These are phyloP conservation scores for Tieghemostelium lacteum DNA, from an alignment of 78 protist genomes.

Conservation along the genomic window DNA sequence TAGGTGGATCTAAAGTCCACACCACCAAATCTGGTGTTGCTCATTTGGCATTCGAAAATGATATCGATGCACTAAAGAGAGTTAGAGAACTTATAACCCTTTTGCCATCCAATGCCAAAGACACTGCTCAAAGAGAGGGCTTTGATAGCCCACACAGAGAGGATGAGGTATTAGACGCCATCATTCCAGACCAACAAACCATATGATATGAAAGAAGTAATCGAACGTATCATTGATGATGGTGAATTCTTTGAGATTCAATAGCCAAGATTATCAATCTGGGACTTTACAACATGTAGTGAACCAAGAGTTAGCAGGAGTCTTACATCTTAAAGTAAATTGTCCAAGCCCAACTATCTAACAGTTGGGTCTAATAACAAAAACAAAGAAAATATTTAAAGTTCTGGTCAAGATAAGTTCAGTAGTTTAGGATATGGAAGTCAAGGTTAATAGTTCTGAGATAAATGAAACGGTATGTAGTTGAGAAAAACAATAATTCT, in stretches of 20 bases:
- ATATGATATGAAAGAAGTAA: constrained; percentile 97
- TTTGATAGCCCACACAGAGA: constrained; percentile 84
- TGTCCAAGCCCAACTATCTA: too few species aligned
- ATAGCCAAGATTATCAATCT: too few species aligned
- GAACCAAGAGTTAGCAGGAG: too few species aligned
- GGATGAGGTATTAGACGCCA: constrained; percentile 46
- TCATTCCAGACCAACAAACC: constrained; percentile 89
- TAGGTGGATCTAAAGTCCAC: constrained; percentile 97
- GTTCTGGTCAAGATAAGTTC: too few species aligned
- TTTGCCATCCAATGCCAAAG: constrained; percentile 90
- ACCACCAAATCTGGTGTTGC: constrained; percentile 94
- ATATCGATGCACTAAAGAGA: constrained; percentile 89
- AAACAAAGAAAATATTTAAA: too few species aligned
- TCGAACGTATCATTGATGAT: constrained; percentile 92
- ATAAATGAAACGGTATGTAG: too few species aligned
- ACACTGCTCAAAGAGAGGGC: constrained; percentile 81
- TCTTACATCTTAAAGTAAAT: too few species aligned
- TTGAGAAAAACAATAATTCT: too few species aligned
- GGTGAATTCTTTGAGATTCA: constrained; percentile 94
- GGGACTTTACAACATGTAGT: too few species aligned
- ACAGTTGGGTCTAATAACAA: too few species aligned
- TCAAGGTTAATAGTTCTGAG: too few species aligned
- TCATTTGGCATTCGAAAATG: constrained; percentile 93
- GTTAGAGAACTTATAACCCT: constrained; percentile 86
- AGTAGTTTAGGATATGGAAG: too few species aligned